These are phyloP conservation scores for Tetrapisispora nanseiensis DNA, from an alignment of 805 yeast species.

Conservation along the genomic window DNA sequence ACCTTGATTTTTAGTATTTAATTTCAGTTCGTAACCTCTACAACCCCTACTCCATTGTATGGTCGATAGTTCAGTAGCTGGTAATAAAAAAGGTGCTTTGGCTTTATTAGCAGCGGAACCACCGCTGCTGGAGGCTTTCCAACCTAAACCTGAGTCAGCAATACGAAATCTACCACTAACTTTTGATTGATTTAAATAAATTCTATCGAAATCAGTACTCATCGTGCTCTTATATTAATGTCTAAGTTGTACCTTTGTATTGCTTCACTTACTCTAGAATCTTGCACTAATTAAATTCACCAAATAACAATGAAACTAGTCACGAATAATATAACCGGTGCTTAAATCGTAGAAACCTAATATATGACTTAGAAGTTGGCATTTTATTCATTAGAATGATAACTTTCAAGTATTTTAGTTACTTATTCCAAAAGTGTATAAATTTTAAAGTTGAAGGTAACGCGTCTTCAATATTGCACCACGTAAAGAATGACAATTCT, in stretches of 20 bases:
- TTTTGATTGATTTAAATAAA: conserved; percentile 80
- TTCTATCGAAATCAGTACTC: conserved; percentile 75
- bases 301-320: too few species aligned
- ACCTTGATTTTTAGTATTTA: conserved; percentile 82
- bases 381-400: too few species aligned
- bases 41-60: conserved; percentile 91
- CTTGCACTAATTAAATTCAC: background rate
- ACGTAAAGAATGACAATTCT: background rate
- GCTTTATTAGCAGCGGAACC: conserved; percentile 39
- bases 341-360: too few species aligned
- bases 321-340: too few species aligned
- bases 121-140: conserved; percentile 56
- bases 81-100: conserved; percentile 72
- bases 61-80: conserved; percentile 73
- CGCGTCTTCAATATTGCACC: background rate
- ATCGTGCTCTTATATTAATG: conserved; percentile 10
- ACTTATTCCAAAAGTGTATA: too few species aligned
- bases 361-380: too few species aligned
- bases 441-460: too few species aligned
- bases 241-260: background rate
- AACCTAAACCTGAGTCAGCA: conserved; percentile 94
- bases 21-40: conserved; percentile 79
- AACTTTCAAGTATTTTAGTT: too few species aligned
- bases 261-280: background rate
- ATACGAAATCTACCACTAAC: conserved; percentile 83